phyloP scores from a whole-genome alignment of 768 basidiomycete species.

The Termitomyces sp. region DNA sequence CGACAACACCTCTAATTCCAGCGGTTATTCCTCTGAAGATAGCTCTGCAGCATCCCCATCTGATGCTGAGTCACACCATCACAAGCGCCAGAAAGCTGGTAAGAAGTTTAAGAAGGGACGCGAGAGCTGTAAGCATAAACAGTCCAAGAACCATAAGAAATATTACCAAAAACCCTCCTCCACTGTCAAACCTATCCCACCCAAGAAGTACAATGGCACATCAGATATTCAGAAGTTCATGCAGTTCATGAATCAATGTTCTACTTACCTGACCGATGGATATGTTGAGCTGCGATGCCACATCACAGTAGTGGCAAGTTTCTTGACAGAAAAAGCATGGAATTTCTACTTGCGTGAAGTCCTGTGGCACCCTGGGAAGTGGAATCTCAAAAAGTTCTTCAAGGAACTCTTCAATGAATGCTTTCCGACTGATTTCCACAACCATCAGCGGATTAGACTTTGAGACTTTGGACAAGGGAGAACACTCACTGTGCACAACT shows the following conservation, averaged over 20 bases:
- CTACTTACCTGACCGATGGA: constrained; percentile 10
- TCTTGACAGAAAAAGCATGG: neutral
- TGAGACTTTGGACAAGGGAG: constrained; percentile 17
- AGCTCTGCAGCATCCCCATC: too few species aligned
- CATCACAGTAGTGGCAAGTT: neutral
- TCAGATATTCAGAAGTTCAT: constrained; percentile 9
- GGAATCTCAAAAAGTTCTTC: neutral
- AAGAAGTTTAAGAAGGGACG: neutral
- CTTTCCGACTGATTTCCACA: neutral
- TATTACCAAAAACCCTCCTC: neutral
- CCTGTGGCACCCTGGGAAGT: neutral
- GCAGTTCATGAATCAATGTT: constrained; percentile 14
- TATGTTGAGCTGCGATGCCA: neutral
- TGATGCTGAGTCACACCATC: neutral
- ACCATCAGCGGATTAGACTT: constrained; percentile 9
- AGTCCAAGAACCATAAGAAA: neutral
- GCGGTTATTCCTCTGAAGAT: neutral
- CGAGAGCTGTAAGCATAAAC: neutral
- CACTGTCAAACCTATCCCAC: constrained; percentile 12
- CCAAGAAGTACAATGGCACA: constrained; percentile 10
- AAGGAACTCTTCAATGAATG: neutral
- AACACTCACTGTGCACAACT: neutral
- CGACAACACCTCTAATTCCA: neutral
- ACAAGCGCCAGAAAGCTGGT: too few species aligned
- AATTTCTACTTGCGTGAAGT: neutral